A percentile compares a stretch with the other conserved stretches of the same genome.
phyloP scores from a whole-genome alignment of 345 rosid species.

The Melastoma malabathricum region DNA sequence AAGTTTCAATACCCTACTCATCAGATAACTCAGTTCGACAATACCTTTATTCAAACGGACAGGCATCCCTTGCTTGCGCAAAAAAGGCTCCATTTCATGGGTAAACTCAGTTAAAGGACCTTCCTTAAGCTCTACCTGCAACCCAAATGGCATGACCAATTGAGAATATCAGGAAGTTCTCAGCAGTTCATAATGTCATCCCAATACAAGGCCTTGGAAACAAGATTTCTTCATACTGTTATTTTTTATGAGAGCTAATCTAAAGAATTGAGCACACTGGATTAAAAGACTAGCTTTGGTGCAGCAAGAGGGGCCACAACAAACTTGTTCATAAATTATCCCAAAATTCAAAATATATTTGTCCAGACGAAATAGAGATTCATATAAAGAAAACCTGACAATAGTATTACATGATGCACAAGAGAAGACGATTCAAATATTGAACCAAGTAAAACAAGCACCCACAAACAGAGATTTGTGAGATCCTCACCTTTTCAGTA shows the following conservation, averaged over 20 bases:
- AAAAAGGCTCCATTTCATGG: conserved; percentile 95
- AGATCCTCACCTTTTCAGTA: conserved; percentile 42
- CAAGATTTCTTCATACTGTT: neutral
- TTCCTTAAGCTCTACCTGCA: conserved; percentile 70
- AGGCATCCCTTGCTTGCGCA: conserved; percentile 93
- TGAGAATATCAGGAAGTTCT: neutral
- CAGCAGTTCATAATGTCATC: neutral
- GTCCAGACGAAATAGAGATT: neutral
- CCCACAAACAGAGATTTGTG: neutral
- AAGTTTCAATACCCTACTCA: too few relatives aligned
- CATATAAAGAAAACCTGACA: too few relatives aligned
- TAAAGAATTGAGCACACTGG: neutral
- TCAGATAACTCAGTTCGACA: neutral
- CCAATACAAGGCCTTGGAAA: neutral
- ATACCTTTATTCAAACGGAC: conserved; percentile 87
- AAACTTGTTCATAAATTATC: neutral
- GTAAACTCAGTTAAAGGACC: conserved; percentile 88
- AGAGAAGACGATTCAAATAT: neutral
- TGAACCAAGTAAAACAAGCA: neutral
- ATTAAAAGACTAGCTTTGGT: neutral
- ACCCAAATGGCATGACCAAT: neutral
- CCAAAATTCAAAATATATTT: neutral
- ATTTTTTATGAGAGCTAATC: neutral
- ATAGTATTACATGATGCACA: neutral
- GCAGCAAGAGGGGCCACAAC: neutral